Percentiles rank a stretch among this genome's conserved stretches.
These are phyloP conservation scores for Mycena filopes DNA, from an alignment of 768 basidiomycete species.

Conservation along the genomic window DNA sequence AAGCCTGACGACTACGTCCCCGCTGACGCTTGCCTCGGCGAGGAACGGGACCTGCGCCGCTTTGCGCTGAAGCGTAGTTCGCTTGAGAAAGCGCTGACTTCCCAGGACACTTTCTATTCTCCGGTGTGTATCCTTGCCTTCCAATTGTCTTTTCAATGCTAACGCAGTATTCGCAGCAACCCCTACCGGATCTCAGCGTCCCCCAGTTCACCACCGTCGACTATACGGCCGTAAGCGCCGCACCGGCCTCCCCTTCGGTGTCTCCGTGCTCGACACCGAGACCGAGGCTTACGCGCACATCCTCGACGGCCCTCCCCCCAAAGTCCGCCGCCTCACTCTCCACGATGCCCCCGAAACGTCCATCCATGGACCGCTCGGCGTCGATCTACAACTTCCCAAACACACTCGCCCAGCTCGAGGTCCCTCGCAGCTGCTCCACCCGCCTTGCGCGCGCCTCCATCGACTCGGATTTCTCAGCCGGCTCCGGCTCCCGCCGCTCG, in stretches of 20 bases:
- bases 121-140: not conserved
- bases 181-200: no score
- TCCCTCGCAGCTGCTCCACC: not conserved
- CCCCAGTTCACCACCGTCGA: not conserved
- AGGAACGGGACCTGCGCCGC: not conserved
- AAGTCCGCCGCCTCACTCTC: not conserved
- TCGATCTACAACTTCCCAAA: not conserved
- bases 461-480: not conserved
- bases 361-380: not conserved
- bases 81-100: not conserved
- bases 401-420: not conserved
- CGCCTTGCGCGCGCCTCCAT: not conserved
- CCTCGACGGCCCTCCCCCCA: not conserved
- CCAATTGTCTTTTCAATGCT: not conserved
- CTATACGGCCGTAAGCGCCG: not conserved
- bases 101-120: not conserved
- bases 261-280: not conserved
- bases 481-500: not conserved
- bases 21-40: not conserved
- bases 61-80: constrained; percentile 1
- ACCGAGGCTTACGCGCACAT: not conserved
- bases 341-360: not conserved
- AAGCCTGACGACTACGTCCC: not conserved
- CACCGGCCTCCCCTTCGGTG: not conserved
- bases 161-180: not conserved